Percentiles rank a stretch among this genome's conserved stretches.
These are phyloP conservation scores for Cytidiella melzeri DNA, from an alignment of 768 basidiomycete genomes.

Conservation along the genomic window DNA sequence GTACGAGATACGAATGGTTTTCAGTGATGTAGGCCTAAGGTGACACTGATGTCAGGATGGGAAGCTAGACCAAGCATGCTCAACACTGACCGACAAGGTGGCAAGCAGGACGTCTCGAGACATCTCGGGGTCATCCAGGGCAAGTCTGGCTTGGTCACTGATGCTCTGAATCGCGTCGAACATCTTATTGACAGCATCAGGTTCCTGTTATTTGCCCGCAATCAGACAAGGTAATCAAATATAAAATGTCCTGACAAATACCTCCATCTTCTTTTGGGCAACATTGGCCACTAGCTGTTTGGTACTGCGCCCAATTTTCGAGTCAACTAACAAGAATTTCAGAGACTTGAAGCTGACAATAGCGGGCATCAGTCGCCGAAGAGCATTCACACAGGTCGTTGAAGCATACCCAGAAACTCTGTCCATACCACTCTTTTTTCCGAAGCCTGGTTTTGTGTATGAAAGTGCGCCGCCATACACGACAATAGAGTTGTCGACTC, in stretches of 20 bases:
- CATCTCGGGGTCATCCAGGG: constrained; percentile 68
- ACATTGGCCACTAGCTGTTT: constrained; percentile 94
- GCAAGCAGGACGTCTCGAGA: constrained; percentile 58
- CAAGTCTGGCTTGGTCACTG: constrained; percentile 72
- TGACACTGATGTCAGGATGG: constrained; percentile 7
- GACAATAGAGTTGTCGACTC: constrained; percentile 93
- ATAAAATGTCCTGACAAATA: constrained; percentile 26
- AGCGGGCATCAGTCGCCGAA: neutral
- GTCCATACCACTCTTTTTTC: constrained; percentile 77
- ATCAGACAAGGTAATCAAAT: neutral
- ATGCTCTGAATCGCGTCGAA: constrained; percentile 79
- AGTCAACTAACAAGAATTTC: constrained; percentile 87
- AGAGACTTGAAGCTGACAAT: constrained; percentile 77
- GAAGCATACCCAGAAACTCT: constrained; percentile 70
- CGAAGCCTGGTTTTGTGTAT: constrained; percentile 75
- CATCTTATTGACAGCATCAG: constrained; percentile 75
- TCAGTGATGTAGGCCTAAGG: constrained; percentile 72
- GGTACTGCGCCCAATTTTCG: constrained; percentile 89
- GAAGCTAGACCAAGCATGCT: neutral
- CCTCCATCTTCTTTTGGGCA: constrained; percentile 56
- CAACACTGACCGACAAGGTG: constrained; percentile 61
- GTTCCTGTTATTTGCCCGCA: constrained; percentile 49
- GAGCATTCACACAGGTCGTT: neutral
- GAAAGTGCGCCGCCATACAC: constrained; percentile 90
- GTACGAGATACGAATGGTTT: constrained; percentile 82